These are phyloP conservation scores for Hericium erinaceus DNA, from an alignment of 768 basidiomycete genomes.

Conservation along the genomic window DNA sequence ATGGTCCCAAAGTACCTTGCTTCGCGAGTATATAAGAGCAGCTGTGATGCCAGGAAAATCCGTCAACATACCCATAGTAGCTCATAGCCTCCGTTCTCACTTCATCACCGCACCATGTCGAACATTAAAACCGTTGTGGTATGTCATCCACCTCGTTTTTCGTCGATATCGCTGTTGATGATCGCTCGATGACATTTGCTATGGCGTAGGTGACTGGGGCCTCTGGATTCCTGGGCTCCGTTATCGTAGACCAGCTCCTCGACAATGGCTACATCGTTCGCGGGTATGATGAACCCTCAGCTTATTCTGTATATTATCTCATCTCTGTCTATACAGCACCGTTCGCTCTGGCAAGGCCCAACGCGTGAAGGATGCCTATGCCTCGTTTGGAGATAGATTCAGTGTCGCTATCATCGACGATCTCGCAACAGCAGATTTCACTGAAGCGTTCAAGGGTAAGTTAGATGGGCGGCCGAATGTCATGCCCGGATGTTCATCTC, in stretches of 20 bases:
- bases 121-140: background rate
- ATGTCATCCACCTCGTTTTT: background rate
- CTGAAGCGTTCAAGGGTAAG: slow-evolving; percentile 14
- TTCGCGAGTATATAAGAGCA: too few species aligned
- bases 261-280: slow-evolving; percentile 38
- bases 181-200: background rate
- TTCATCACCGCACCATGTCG: too few species aligned
- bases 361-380: background rate
- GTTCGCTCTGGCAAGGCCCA: slow-evolving; percentile 8
- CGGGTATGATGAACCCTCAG: slow-evolving; percentile 20
- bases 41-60: too few species aligned
- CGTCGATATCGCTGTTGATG: background rate
- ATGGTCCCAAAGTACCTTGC: too few species aligned
- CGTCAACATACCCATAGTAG: too few species aligned
- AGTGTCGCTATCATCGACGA: slow-evolving; percentile 13
- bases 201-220: slow-evolving; percentile 31
- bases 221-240: slow-evolving; percentile 24
- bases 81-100: too few species aligned
- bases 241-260: slow-evolving; percentile 23
- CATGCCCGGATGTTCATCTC: background rate
- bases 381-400: slow-evolving; percentile 10
- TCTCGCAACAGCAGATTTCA: slow-evolving; percentile 14
- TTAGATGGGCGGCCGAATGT: background rate
- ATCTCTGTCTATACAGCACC: background rate
- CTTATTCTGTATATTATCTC: background rate